Evolutionary conservation across 129 eudicot genomes (phyloP), one percentile per base, ranked within the genome.

Genomic region (Tagetes erecta): DNA sequence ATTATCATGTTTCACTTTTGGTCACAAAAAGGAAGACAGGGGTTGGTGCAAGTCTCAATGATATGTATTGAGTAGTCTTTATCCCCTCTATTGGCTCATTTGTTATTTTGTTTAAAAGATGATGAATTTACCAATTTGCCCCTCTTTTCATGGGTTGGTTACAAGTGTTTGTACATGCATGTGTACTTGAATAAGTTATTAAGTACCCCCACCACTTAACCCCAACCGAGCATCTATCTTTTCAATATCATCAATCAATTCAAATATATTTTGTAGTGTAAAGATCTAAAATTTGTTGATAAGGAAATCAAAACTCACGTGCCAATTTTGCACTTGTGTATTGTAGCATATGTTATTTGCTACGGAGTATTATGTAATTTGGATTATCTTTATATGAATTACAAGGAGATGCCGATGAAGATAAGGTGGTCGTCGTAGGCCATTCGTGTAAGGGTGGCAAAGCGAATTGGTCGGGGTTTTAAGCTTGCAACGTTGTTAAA

Each of bases 1-100:
- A n/a, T 70, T 12, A 78, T 71, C 77, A 63, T 78, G 82, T 71
- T 42, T 77, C 72, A 31, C 77, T 71, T 63, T 78, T 49, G n/a
- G 73, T 50, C 38, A 62, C 66, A 60, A 62, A 53, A 36, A 78
- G 53, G 64, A 30, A 52, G 56, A 37, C 35, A 2, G 39, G 55
- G 67, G 67, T 71, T 63, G 67, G 72, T 63, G 58, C 31, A 38
- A 66, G 57, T 53, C 45, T 58, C 64, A 62, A 70, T 60, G 64
- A 52, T 37, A 69, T 62, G 38, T 14, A 13, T 34, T 4, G 77
- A 71, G 67, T 63, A 34, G 77, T 78, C 77, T 53, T 64, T 70
- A 55, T 76, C 75, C 47, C 70, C 42, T 71, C 39, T 40, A 47
- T 13, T 30, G 72, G 38, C 40, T 37, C 27, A 51, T 33, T 31